Conservation (phyloP, 129 eudicot species). For the Flaveria robusta region DNA sequence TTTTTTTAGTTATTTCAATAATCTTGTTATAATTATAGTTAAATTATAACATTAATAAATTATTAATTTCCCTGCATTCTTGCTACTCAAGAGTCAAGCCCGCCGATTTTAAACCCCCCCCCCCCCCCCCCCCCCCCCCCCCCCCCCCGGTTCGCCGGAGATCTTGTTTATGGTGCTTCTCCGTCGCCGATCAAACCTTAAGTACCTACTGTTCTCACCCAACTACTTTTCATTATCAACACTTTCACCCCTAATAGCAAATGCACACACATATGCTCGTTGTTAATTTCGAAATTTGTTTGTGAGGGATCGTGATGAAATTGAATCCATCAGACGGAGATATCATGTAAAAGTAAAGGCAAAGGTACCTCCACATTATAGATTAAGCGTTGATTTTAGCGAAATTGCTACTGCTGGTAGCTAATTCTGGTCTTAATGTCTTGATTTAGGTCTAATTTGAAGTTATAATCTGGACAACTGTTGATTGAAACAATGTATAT, state of each 20-base stretch:
- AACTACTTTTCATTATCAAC: neutral
- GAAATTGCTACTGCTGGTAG: too few relatives aligned
- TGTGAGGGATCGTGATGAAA: neutral
- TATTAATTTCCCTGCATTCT: too few relatives aligned
- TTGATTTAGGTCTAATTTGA: constrained; percentile 2
- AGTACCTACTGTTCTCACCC: neutral
- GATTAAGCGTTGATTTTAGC: neutral
- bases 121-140: too few relatives aligned
- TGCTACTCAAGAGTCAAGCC: neutral
- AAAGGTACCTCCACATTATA: neutral
- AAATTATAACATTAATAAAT: too few relatives aligned
- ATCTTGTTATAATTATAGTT: too few relatives aligned
- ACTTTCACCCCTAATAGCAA: neutral
- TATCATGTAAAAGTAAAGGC: neutral
- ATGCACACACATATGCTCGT: neutral
- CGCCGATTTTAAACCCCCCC: neutral
- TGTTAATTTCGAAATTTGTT: neutral
- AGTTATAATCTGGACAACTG: too few relatives aligned
- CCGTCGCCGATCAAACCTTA: neutral
- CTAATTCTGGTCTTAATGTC: neutral
- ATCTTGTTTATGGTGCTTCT: neutral
- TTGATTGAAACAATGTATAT: neutral
- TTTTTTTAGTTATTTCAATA: too few relatives aligned
- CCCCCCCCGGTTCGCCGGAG: neutral
- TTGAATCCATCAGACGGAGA: neutral